Evolutionary conservation across 2,329 filamentous ascomycete genomes (phyloP).

Genomic region (Aspergillus fumigatiaffinis): DNA sequence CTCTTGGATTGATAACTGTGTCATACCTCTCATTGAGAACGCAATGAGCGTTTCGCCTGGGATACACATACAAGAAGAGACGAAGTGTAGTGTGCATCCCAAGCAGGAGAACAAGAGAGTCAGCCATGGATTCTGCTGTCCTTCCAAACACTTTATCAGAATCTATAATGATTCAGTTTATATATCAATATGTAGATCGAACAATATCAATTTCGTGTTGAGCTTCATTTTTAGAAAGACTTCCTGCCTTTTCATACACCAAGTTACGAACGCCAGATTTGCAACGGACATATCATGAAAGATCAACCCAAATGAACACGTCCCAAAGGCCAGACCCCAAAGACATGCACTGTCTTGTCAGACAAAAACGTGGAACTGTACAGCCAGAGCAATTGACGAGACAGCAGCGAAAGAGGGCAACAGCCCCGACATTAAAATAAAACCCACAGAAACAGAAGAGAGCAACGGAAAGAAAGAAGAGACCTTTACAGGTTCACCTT

Average conservation of each 20-base stretch:
- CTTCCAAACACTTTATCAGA: background rate
- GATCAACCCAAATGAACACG: slow-evolving; percentile 27
- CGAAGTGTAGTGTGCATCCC: too few relatives aligned
- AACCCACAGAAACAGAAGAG: slow-evolving; percentile 19
- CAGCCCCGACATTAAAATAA: slow-evolving; percentile 25
- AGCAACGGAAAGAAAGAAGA: slow-evolving; percentile 16
- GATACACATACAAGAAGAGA: too few relatives aligned
- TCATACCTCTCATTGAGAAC: too few relatives aligned
- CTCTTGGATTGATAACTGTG: too few relatives aligned
- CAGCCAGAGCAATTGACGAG: slow-evolving; percentile 28
- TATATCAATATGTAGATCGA: background rate
- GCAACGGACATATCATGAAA: slow-evolving; percentile 34
- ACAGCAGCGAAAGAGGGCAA: slow-evolving; percentile 13
- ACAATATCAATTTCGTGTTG: slow-evolving; percentile 4
- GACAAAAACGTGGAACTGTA: slow-evolving; percentile 35
- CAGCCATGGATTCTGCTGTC: too few relatives aligned
- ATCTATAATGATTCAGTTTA: background rate
- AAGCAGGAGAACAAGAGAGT: too few relatives aligned
- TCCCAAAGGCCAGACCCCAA: slow-evolving; percentile 37
- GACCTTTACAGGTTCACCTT: slow-evolving; percentile 49
- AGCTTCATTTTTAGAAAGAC: slow-evolving; percentile 18
- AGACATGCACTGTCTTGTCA: slow-evolving; percentile 37
- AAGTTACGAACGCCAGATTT: slow-evolving; percentile 36
- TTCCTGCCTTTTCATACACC: slow-evolving; percentile 41
- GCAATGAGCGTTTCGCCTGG: too few relatives aligned